Evolutionary conservation across 345 rosid genomes (phyloP).

Genomic region (Salix brachista): DNA sequence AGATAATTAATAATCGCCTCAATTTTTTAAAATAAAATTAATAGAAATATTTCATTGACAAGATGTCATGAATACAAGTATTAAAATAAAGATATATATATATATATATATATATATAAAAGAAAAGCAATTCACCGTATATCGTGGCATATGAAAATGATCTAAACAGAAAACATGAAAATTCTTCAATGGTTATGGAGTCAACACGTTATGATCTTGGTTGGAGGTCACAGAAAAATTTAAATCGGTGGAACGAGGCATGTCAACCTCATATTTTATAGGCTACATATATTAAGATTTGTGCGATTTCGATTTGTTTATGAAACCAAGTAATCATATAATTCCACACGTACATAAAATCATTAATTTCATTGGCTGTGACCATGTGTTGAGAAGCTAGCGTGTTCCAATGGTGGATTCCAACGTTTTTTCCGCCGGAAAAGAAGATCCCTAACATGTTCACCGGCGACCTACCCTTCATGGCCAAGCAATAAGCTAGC

Average conservation of each 20-base stretch:
- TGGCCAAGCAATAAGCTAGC: slow-evolving; percentile 21
- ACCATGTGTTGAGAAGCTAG: background rate
- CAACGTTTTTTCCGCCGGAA: slow-evolving; percentile 33
- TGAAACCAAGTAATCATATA: background rate
- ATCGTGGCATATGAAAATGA: background rate
- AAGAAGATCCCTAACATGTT: slow-evolving; percentile 42
- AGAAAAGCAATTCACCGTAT: background rate
- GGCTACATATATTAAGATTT: background rate
- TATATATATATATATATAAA: no score
- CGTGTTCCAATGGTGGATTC: background rate
- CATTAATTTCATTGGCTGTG: background rate
- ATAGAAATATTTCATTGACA: no score
- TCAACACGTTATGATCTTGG: background rate
- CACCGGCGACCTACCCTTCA: slow-evolving; percentile 24
- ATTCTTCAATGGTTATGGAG: background rate
- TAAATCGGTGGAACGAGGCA: background rate
- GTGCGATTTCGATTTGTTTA: background rate
- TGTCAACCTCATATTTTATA: background rate
- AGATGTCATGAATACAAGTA: no score
- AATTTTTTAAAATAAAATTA: no score
- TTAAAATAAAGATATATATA: no score
- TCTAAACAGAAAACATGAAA: background rate
- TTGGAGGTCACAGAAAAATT: background rate
- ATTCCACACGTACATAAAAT: background rate
- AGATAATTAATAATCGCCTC: no score